Base-by-base conservation (phyloP, 2,329 filamentous ascomycete species). In the Ascochyta pisi region DNA sequence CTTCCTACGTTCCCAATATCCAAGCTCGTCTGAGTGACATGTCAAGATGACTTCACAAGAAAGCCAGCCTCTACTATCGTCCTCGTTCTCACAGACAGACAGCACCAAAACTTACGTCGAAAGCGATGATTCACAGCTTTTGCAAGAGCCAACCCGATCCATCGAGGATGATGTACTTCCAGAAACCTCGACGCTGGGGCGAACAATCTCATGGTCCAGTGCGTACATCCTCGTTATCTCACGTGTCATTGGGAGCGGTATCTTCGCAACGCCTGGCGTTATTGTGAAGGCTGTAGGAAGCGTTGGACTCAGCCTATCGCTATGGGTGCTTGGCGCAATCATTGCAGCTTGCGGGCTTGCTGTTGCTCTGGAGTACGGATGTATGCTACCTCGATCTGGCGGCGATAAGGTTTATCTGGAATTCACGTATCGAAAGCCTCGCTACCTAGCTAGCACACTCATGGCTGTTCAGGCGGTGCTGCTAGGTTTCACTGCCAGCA, bases 371-470 rank as follows among this genome's bases (percentile, higher is more conserved):
- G 89, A 91, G 66, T 89, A 85, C 64, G 88, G 88, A 0, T 87
- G 83, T 64, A 89, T 90, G 87, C 76, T 91, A 13, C 89, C 89
- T 15, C 80, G 87, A 0, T 88, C 85, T 0, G 88, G 88, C 6
- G 88, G 87, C 23, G 74, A 76, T 24, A 91, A 90, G 73, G 86
- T 90, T 6, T 90, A 90, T 66, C 81, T 91, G 40, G 88, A 91
- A 70, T 88, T 87, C 69, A 86, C 86, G 0, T 90, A 88, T 68
- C 82, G 83, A 2, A 78, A 79, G 29, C 88, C 88, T 1, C 81
- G 82, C 6, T 86, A 89, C 58, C 78, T 91, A 3, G 85, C 86
- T 0, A 87, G 86, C 2, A 86, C 84, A 0, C 68, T 90, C 15
- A 78, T 90, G 12, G 86, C 86, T 0, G 81, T 86, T 1, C 84